Percentiles rank a stretch among this genome's conserved stretches.
phyloP scores from a whole-genome alignment of 306 rosid species.

The Quercus parvula region DNA sequence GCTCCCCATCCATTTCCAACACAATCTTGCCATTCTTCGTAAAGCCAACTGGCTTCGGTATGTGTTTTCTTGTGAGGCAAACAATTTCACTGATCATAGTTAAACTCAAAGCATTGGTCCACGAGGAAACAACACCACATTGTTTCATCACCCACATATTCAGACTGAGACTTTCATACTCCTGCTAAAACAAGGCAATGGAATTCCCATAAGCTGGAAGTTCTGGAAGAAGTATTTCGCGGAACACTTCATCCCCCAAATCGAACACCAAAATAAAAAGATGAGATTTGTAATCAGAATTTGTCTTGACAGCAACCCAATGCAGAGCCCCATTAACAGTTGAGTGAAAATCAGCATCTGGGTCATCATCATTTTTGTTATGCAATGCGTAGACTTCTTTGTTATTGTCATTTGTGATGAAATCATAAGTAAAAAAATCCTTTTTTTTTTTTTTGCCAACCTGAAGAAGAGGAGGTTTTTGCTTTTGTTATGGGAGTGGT shows the following conservation, averaged over 20 bases:
- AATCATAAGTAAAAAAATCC: too few relatives aligned
- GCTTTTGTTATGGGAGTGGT: too few relatives aligned
- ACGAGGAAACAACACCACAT: constrained; percentile 23
- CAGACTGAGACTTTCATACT: neutral
- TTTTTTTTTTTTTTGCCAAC: fast-evolving
- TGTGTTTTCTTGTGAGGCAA: too few relatives aligned
- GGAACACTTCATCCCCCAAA: constrained; percentile 15
- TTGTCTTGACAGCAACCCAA: constrained; percentile 9
- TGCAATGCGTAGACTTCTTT: fast-evolving
- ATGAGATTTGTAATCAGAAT: neutral
- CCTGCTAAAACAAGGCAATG: neutral
- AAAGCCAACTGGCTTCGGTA: neutral
- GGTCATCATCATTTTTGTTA: too few relatives aligned
- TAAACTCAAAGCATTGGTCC: constrained; percentile 1
- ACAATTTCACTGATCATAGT: fast-evolving
- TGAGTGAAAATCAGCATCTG: neutral
- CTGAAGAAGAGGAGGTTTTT: too few relatives aligned
- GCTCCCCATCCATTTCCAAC: neutral
- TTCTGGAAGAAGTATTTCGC: neutral
- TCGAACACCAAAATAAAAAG: constrained; percentile 15
- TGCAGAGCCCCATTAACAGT: constrained; percentile 15
- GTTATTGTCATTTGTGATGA: too few relatives aligned
- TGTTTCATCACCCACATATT: constrained; percentile 31
- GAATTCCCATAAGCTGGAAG: neutral
- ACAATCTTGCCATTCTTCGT: constrained; percentile 12